A percentile compares a stretch with the other conserved stretches of the same genome.
These are phyloP conservation scores for Fusarium citri DNA, from an alignment of 2,329 filamentous ascomycete genomes.

Conservation along the genomic window DNA sequence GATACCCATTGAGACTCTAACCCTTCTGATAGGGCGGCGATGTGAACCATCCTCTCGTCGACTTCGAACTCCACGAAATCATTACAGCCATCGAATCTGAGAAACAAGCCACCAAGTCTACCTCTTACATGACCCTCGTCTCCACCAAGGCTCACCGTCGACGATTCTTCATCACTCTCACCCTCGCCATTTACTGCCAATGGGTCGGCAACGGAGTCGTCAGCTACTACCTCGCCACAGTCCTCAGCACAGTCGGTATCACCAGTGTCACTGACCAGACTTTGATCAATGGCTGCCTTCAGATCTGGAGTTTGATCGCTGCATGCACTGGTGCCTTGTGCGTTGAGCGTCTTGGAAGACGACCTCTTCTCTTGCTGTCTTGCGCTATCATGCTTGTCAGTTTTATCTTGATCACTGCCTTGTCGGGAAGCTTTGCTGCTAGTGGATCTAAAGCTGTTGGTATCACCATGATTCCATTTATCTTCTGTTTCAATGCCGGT, in stretches of 20 bases:
- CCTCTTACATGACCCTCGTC: slow-evolving; percentile 5
- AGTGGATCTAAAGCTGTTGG: slow-evolving; percentile 18
- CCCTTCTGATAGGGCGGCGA: slow-evolving; percentile 3
- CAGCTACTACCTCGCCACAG: slow-evolving; percentile 16
- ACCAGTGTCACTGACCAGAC: slow-evolving; percentile 24
- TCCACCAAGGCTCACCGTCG: slow-evolving; percentile 16
- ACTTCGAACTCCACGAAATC: slow-evolving; percentile 23
- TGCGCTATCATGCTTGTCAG: slow-evolving; percentile 19
- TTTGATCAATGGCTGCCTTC: slow-evolving; percentile 17
- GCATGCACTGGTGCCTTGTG: slow-evolving; percentile 6
- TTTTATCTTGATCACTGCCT: slow-evolving; percentile 15
- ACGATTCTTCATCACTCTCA: slow-evolving; percentile 14
- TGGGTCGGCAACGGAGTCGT: slow-evolving; percentile 25
- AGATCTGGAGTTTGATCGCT: slow-evolving; percentile 23
- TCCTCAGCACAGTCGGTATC: slow-evolving; percentile 9
- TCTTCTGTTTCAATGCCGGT: slow-evolving; percentile 20
- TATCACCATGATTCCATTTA: slow-evolving; percentile 19
- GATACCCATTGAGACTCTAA: background rate
- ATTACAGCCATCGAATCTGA: slow-evolving; percentile 18
- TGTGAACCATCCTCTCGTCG: slow-evolving; percentile 6
- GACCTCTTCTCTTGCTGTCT: slow-evolving; percentile 13
- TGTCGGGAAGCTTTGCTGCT: slow-evolving; percentile 12
- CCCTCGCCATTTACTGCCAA: slow-evolving; percentile 17
- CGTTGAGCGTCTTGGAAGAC: slow-evolving; percentile 3
- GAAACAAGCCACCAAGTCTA: slow-evolving; percentile 16